These are phyloP conservation scores for Azolla pinnata DNA, from an alignment of 75 land plant species.

Conservation along the genomic window DNA sequence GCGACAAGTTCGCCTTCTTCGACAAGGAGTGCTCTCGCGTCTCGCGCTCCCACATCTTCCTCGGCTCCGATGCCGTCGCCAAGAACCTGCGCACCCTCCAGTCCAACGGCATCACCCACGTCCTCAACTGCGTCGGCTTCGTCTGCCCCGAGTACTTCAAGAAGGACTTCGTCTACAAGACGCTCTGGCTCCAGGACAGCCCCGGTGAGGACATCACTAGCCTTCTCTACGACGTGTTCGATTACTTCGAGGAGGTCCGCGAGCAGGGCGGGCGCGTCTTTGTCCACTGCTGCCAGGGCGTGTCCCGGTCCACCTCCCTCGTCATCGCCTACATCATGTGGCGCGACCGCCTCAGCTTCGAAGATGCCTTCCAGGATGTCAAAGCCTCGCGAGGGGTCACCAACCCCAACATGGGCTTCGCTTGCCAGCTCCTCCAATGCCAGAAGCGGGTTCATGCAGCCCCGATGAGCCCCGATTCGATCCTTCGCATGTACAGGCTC, in stretches of 20 bases:
- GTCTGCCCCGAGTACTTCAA: constrained; percentile 46
- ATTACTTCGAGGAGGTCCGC: constrained; percentile 39
- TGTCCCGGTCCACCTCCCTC: constrained; percentile 39
- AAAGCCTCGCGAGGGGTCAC: constrained; percentile 31
- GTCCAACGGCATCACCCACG: constrained; percentile 41
- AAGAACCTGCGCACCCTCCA: constrained; percentile 24
- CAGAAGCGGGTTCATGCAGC: constrained; percentile 32
- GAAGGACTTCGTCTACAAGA: constrained; percentile 33
- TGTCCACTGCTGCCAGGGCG: constrained; percentile 46
- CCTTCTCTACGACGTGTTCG: constrained; percentile 44
- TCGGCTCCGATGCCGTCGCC: constrained; percentile 47
- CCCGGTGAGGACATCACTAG: constrained; percentile 46
- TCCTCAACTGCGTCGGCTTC: constrained; percentile 46
- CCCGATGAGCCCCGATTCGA: constrained; percentile 22
- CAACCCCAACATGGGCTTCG: constrained; percentile 50
- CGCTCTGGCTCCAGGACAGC: constrained; percentile 49
- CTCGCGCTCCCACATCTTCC: constrained; percentile 30
- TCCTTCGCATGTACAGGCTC: constrained; percentile 29
- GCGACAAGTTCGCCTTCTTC: constrained; percentile 25
- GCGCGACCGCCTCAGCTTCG: constrained; percentile 32
- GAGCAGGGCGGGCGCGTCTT: constrained; percentile 35
- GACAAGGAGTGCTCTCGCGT: constrained; percentile 38
- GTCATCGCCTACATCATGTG: constrained; percentile 57
- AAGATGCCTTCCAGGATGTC: constrained; percentile 42
- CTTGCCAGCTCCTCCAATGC: constrained; percentile 43